Evolutionary conservation across 2,329 filamentous ascomycete species (phyloP), one percentile per base, ranked within the genome.

Genomic region (Paramyrothecium sp.): DNA sequence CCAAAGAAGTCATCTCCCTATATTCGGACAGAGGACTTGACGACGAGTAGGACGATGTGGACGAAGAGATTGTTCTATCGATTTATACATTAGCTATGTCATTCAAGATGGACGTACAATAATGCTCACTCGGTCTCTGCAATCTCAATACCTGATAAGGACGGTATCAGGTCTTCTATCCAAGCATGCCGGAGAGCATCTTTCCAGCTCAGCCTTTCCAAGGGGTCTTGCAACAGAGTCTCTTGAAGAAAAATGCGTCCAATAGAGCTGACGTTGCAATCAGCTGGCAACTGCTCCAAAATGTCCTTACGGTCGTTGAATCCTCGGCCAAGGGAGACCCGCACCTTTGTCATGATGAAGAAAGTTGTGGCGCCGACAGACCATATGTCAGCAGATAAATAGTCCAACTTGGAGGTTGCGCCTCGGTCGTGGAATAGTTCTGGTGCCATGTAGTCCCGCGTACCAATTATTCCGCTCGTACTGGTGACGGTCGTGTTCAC

Each of bases 331-430:
- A 51, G 48, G 22, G 21, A 26, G 48, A 22, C 21, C 11, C 30
- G 50, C 17, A 49, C 46, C 38, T 56, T 58, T 2, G 55, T 61
- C n/a, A 61, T 33, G 13, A 59, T 52, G 20, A 48, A 57, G 38
- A 59, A 62, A 12, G 60, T 34, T 38, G 61, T 63, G n/a, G 57
- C 59, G 3, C 65, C 63, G 38, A 67, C 41, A 11, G 60, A 60
- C 65, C 65, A 67, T 51, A 67, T 62, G 41, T 67, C 65, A 5
- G 59, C 60, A 3, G 58, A 56, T 12, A 44, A 53, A n/a, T 61
- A 51, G n/a, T 62, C 49, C 1, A 53, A 53, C 4, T 34, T 19
- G 2, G 33, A 10, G 5, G 38, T 7, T 10, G 17, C 49, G 3
- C 54, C 47, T 23, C 51, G 33, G 2, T 33, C 11, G 7, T 38